phyloP scores from a whole-genome alignment of 1,139 yeast species.

The Candida anutae region DNA sequence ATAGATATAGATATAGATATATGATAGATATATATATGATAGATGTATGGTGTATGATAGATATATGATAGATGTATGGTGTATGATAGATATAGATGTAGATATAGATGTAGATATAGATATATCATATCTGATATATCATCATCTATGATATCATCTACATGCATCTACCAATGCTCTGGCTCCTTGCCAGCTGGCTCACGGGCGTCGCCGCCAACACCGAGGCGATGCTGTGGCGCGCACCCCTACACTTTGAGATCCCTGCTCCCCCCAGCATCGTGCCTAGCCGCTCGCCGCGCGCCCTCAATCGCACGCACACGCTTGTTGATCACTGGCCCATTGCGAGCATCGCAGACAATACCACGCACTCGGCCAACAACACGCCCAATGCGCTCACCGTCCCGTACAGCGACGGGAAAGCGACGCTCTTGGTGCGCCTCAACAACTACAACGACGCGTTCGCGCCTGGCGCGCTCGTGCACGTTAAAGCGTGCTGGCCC shows the following conservation, averaged over 20 bases:
- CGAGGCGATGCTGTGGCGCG: constrained; percentile 23
- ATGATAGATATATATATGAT: too few relatives aligned
- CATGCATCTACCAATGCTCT: neutral
- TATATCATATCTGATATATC: too few relatives aligned
- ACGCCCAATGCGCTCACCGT: too few relatives aligned
- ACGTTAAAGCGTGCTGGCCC: constrained; percentile 39
- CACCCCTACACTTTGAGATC: constrained; percentile 32
- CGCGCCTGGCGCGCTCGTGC: constrained; percentile 23
- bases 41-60: too few relatives aligned
- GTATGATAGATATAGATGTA: too few relatives aligned
- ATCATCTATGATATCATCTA: too few relatives aligned
- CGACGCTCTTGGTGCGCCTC: constrained; percentile 21
- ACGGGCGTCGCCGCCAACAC: constrained; percentile 17
- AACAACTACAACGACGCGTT: constrained; percentile 28
- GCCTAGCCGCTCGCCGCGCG: neutral
- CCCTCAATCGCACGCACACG: constrained; percentile 11
- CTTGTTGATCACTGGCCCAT: neutral
- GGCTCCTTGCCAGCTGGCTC: neutral
- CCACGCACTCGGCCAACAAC: too few relatives aligned
- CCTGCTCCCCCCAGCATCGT: constrained; percentile 7
- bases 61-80: too few relatives aligned
- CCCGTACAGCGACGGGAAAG: constrained; percentile 11
- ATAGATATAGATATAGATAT: too few relatives aligned
- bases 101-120: too few relatives aligned
- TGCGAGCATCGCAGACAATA: neutral